Conservation (phyloP, 2,329 filamentous ascomycete species). For the Monosporascus sp. region DNA sequence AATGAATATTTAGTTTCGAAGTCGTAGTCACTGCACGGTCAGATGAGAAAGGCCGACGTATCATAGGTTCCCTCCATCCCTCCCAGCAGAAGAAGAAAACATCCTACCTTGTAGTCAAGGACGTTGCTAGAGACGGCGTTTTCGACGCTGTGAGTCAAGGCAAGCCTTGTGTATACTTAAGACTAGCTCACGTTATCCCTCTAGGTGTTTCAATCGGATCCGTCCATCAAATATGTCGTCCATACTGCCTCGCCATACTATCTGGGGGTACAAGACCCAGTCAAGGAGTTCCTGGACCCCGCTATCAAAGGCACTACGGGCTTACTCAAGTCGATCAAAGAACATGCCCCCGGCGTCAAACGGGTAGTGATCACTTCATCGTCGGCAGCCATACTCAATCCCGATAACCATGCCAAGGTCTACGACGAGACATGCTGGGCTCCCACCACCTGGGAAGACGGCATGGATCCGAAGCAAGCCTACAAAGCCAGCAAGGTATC, state of each 20-base stretch:
- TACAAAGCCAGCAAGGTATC: slow-evolving; percentile 40
- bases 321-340: slow-evolving; percentile 42
- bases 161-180: not conserved
- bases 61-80: slow-evolving; percentile 34
- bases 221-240: slow-evolving; percentile 65
- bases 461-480: slow-evolving; percentile 22
- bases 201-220: slow-evolving; percentile 32
- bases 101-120: slow-evolving; percentile 55
- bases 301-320: slow-evolving; percentile 48
- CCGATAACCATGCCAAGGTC: slow-evolving; percentile 27
- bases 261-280: slow-evolving; percentile 50
- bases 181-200: not conserved
- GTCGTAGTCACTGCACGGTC: slow-evolving; percentile 43
- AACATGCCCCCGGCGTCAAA: slow-evolving; percentile 47
- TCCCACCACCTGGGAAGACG: slow-evolving; percentile 31
- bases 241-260: slow-evolving; percentile 74
- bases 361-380: slow-evolving; percentile 53
- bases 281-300: slow-evolving; percentile 46
- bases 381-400: slow-evolving; percentile 37
- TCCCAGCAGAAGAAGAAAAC: slow-evolving; percentile 34
- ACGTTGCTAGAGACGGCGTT: slow-evolving; percentile 64
- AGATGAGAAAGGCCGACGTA: slow-evolving; percentile 39
- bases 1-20: slow-evolving; percentile 26
- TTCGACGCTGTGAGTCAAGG: slow-evolving; percentile 50
- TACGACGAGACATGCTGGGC: slow-evolving; percentile 37